A percentile compares a stretch with the other conserved stretches of the same genome.
Evolutionary conservation across 306 rosid species (phyloP).

Genomic region (Cicer bijugum): DNA sequence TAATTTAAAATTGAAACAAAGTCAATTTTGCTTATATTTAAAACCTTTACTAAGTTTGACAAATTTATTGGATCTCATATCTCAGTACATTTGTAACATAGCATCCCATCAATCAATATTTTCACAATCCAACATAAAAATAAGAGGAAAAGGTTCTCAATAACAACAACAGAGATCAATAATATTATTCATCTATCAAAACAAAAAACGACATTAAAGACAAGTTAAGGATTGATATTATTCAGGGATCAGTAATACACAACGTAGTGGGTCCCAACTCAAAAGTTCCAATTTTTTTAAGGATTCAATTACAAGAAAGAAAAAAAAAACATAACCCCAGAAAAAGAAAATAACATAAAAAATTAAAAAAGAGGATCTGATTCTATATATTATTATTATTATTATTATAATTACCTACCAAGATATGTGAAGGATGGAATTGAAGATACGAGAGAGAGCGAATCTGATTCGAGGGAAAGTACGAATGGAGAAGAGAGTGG

Average conservation of each 20-base stretch:
- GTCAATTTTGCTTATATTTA: too few species aligned
- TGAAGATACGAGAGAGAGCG: constrained; percentile 70
- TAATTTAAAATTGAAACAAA: too few species aligned
- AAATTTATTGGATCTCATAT: constrained; percentile 12
- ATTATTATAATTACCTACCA: constrained; percentile 43
- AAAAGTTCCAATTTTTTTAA: neutral
- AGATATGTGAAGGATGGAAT: constrained; percentile 49
- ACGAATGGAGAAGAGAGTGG: constrained; percentile 49
- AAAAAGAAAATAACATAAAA: neutral
- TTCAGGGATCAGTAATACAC: constrained; percentile 14
- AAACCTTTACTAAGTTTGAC: neutral
- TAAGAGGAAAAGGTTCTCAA: neutral
- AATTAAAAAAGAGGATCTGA: neutral
- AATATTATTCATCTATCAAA: neutral
- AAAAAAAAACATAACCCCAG: neutral
- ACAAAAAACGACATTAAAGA: neutral
- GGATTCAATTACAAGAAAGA: constrained; percentile 3
- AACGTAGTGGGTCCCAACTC: constrained; percentile 17
- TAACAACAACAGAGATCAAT: neutral
- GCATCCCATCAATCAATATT: neutral
- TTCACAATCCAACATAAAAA: constrained; percentile 24
- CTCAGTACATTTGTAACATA: neutral
- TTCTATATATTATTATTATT: too few species aligned
- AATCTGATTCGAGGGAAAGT: constrained; percentile 64
- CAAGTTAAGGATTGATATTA: neutral